These are phyloP conservation scores for Rhodotorula mucilaginosa DNA, from an alignment of 1,284 basidiomycete species.

Conservation along the genomic window DNA sequence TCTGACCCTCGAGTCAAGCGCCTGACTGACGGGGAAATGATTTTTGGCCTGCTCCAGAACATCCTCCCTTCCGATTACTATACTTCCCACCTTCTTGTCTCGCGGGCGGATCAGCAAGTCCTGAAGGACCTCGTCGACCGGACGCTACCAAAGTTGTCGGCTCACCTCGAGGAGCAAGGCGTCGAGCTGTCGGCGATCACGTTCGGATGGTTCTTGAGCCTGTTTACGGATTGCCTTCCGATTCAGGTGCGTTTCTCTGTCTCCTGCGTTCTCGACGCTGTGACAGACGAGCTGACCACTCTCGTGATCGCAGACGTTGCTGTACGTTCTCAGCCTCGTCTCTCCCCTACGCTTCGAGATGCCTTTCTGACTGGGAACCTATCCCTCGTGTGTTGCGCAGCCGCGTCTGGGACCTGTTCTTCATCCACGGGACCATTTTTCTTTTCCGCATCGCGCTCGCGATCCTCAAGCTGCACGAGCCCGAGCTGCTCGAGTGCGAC, in stretches of 20 bases:
- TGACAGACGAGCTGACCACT: neutral
- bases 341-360: neutral
- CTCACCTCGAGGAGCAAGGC: conserved; percentile 72
- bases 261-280: too few relatives aligned
- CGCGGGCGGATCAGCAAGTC: conserved; percentile 88
- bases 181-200: conserved; percentile 92
- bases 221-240: conserved; percentile 94
- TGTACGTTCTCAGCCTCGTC: conserved; percentile 46
- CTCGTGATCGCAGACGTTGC: conserved; percentile 62
- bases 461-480: conserved; percentile 78
- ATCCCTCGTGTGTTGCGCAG: conserved; percentile 3
- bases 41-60: conserved; percentile 38
- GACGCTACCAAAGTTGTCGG: conserved; percentile 63
- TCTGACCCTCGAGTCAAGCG: too few relatives aligned
- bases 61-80: conserved; percentile 52
- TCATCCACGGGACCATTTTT: conserved; percentile 87
- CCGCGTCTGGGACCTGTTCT: conserved; percentile 69
- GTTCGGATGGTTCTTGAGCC: conserved; percentile 95
- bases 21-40: too few relatives aligned
- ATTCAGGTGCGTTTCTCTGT: conserved; percentile 66
- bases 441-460: conserved; percentile 70
- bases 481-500: conserved; percentile 74
- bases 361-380: neutral
- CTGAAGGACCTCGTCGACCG: conserved; percentile 81
- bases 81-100: conserved; percentile 58